Conservation (phyloP, 768 basidiomycete species). For the Tulasnella sp. region DNA sequence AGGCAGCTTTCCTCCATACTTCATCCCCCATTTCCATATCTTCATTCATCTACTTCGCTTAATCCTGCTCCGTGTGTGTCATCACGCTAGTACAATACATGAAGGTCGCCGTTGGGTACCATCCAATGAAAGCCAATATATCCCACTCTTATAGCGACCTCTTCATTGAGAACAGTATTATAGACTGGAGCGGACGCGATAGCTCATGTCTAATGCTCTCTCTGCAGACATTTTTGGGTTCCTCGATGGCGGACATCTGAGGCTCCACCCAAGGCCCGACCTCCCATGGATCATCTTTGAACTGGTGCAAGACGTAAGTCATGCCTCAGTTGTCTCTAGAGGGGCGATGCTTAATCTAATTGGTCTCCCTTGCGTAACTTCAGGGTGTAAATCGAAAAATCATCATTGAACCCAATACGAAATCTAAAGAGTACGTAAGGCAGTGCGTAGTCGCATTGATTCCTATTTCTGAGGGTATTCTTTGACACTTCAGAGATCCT, state of each 20-base stretch:
- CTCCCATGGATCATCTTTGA: conserved; percentile 32
- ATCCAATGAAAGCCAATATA: not conserved
- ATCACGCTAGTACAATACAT: too few species aligned
- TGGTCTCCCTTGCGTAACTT: not conserved
- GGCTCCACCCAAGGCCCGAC: conserved; percentile 39
- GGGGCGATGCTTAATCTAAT: conserved; percentile 7
- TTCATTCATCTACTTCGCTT: too few species aligned
- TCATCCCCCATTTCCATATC: too few species aligned
- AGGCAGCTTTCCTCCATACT: too few species aligned
- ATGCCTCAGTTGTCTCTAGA: too few species aligned
- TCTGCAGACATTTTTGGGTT: conserved; percentile 42
- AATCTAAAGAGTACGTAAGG: not conserved
- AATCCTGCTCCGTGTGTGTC: too few species aligned
- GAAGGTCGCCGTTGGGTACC: too few species aligned
- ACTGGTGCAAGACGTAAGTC: conserved; percentile 30
- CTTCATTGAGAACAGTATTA: not conserved
- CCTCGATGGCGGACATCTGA: conserved; percentile 33
- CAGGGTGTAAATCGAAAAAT: not conserved
- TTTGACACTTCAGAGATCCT: too few species aligned
- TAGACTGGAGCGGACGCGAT: not conserved
- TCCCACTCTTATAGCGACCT: not conserved
- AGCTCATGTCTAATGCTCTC: conserved; percentile 35
- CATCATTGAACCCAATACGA: not conserved
- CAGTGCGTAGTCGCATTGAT: not conserved
- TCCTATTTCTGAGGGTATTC: too few species aligned